Conservation (phyloP, 225 moss, liverwort and hornwort species). For the Pleurozium schreberi region DNA sequence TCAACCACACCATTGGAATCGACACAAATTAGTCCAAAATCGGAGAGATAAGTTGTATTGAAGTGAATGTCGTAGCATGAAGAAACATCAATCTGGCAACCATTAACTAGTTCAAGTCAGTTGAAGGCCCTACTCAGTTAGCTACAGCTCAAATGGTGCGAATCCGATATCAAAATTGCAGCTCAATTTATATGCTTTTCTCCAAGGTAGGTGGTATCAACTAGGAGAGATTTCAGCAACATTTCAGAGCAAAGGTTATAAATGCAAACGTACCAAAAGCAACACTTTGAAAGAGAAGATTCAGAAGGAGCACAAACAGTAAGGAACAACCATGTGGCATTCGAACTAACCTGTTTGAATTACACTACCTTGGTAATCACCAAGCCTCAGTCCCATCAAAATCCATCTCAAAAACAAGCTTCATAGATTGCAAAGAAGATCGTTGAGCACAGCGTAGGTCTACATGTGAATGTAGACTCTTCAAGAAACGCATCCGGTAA, state of each 20-base stretch:
- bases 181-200: neutral
- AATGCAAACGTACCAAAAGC: neutral
- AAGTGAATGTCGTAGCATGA: neutral
- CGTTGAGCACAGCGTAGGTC: neutral
- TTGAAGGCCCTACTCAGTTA: neutral
- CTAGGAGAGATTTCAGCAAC: neutral
- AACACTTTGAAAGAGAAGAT: neutral
- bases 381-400: neutral
- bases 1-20: neutral
- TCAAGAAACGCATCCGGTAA: neutral
- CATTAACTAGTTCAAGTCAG: neutral
- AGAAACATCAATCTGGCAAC: neutral
- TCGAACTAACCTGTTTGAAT: neutral
- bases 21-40: neutral
- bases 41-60: neutral
- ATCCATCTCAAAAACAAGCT: neutral
- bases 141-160: neutral
- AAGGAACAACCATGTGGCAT: neutral
- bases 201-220: neutral
- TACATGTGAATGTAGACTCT: neutral
- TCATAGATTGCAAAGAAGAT: conserved; percentile 14
- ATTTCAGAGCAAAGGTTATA: neutral
- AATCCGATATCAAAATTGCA: neutral
- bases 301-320: neutral
- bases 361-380: neutral